A percentile compares a stretch with the other conserved stretches of the same genome.
Evolutionary conservation across 345 rosid genomes (phyloP).

Genomic region (Brassica cretica): DNA sequence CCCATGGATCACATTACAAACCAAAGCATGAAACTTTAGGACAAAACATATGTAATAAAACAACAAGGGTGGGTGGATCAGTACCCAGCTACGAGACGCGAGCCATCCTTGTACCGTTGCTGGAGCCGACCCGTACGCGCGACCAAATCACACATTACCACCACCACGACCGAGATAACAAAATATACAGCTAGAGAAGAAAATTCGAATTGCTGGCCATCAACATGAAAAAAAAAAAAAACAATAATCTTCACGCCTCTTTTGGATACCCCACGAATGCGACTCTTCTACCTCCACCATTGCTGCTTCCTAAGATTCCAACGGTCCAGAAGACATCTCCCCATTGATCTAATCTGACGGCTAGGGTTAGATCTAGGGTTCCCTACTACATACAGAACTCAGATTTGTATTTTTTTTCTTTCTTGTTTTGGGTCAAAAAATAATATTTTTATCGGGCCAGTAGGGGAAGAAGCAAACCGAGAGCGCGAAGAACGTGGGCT

Average conservation of each 20-base stretch:
- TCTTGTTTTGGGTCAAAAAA: background rate
- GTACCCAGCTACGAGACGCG: conserved; percentile 97
- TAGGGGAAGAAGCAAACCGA: conserved; percentile 24
- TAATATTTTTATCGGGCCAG: conserved; percentile 7
- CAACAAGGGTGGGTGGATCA: background rate
- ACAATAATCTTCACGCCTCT: conserved; percentile 39
- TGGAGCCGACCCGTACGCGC: conserved; percentile 99
- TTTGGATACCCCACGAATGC: conserved; percentile 35
- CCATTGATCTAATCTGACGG: conserved; percentile 44
- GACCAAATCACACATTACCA: conserved; percentile 80
- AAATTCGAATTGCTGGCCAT: conserved; percentile 22
- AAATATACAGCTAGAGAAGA: background rate
- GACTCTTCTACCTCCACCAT: conserved; percentile 40
- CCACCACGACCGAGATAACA: background rate
- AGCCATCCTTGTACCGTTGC: conserved; percentile 86
- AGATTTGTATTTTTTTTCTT: background rate
- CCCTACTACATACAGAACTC: background rate
- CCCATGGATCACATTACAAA: background rate
- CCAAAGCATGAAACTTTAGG: background rate
- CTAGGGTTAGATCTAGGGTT: conserved; percentile 38
- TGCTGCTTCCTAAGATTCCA: conserved; percentile 32
- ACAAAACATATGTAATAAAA: background rate
- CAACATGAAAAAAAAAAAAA: conserved; percentile 17
- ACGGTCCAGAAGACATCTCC: conserved; percentile 37
- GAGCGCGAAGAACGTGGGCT: conserved; percentile 43